Conservation (phyloP, 768 basidiomycete species). For the Tulasnella calospora region DNA sequence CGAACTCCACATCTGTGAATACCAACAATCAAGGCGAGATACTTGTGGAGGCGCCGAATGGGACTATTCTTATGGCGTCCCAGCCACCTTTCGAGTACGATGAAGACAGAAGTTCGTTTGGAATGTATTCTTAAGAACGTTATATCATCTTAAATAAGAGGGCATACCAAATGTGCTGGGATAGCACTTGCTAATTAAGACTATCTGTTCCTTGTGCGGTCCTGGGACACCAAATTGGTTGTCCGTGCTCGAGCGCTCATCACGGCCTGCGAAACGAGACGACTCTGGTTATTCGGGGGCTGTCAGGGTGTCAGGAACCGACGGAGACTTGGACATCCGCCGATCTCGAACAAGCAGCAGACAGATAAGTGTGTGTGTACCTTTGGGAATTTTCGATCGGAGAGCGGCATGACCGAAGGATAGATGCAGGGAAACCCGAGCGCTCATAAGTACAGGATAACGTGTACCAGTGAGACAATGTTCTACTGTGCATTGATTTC, state of each 20-base stretch:
- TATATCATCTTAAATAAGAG: background rate
- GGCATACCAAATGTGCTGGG: too few relatives aligned
- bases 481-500: background rate
- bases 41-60: constrained; percentile 7
- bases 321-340: background rate
- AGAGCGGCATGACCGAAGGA: background rate
- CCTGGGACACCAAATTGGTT: too few relatives aligned
- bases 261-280: too few relatives aligned
- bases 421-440: background rate
- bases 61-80: background rate
- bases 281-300: background rate
- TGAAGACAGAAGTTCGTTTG: constrained; percentile 21
- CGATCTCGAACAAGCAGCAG: background rate
- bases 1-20: background rate
- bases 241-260: too few relatives aligned
- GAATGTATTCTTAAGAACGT: constrained; percentile 18
- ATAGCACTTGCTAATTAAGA: too few relatives aligned
- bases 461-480: background rate
- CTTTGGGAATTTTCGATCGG: background rate
- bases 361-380: background rate
- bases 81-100: constrained; percentile 14
- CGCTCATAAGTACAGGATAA: background rate
- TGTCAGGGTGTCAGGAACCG: background rate
- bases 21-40: constrained; percentile 12
- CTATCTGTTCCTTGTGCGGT: too few relatives aligned